Evolutionary conservation across 31 red algal species (phyloP), one percentile per base, ranked within the genome.

Genomic region (Endocladia muricata): DNA sequence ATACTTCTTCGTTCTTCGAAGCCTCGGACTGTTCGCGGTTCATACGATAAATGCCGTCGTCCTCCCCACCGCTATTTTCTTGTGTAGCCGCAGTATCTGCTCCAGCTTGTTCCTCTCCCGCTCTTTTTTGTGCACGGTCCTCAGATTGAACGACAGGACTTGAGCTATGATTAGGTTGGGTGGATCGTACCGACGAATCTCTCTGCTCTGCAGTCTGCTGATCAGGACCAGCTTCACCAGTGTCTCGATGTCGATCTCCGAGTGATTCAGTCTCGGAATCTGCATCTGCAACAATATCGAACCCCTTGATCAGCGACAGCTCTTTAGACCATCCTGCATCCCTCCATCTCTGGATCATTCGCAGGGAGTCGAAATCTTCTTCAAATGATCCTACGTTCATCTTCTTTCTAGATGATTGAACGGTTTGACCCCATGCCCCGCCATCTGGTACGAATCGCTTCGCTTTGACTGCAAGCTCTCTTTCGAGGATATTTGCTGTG

Each of bases 401-500:
- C 43, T 30, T 39, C 58, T 66, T 25, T 39, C 63, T 63, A 7
- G 77, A 26, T 57, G 37, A 25, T 56, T 69, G 40, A 26, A 81
- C 77, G 2, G 62, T 21, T 25, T 81, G 49, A 8, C 63, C 77
- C 77, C 77, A 81, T 26, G 61, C 63, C 41, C 77, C 77, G 25
- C 77, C 77, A 41, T 81, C 77, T 23, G 77, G 61, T 3, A 81
- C 77, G 70, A 81, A 81, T 5, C 44, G 48, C 28, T 43, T n/a
- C 13, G 77, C 23, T 26, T 64, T 69, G 31, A 81, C 63, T 3
- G 77, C 77, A 48, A 81, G 38, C 41, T 81, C 77, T 3, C 77
- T 33, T 35, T 81, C 77, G 23, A 81, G 28, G 2, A 70, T 44
- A 37, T 40, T 38, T 22, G 77, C 77, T 22, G 77, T 81, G 49